Evolutionary conservation across 176 grass and related monocot species (phyloP).

Genomic region (Musa acuminata): DNA sequence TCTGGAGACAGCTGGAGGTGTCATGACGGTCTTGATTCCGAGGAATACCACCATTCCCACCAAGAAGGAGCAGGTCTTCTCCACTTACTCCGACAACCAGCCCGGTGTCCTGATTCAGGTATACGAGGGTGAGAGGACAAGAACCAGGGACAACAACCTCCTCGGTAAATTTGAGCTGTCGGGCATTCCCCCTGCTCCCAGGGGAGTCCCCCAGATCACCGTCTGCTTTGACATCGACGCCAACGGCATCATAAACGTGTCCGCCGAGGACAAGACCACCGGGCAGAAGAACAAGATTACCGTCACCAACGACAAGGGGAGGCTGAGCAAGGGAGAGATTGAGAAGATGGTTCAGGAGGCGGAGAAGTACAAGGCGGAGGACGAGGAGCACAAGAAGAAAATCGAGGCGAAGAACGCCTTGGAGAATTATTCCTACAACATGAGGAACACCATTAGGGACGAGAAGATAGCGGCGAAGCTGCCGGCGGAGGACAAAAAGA

Average conservation of each 20-base stretch:
- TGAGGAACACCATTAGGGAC: slow-evolving; percentile 9
- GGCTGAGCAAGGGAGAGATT: slow-evolving; percentile 12
- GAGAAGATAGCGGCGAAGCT: slow-evolving; percentile 8
- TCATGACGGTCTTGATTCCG: slow-evolving; percentile 42
- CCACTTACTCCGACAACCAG: slow-evolving; percentile 12
- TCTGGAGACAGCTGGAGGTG: slow-evolving; percentile 67
- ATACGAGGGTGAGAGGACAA: slow-evolving; percentile 6
- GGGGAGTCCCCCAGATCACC: slow-evolving; percentile 6
- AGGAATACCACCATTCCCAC: slow-evolving; percentile 15
- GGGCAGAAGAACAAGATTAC: slow-evolving; percentile 22
- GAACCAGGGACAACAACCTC: slow-evolving; percentile 17
- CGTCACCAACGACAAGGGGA: slow-evolving; percentile 13
- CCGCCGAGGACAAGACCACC: slow-evolving; percentile 13
- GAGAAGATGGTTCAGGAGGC: slow-evolving; percentile 18
- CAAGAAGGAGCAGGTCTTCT: slow-evolving; percentile 21
- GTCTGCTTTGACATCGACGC: slow-evolving; percentile 11
- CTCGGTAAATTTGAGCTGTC: slow-evolving; percentile 16
- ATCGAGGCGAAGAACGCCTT: slow-evolving; percentile 7
- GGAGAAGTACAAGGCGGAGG: slow-evolving; percentile 16
- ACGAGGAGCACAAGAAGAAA: slow-evolving; percentile 15
- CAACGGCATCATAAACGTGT: slow-evolving; percentile 11
- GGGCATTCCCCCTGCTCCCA: slow-evolving; percentile 16
- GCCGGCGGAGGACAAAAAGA: not conserved
- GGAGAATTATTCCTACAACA: slow-evolving; percentile 15
- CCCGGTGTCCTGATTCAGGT: slow-evolving; percentile 11